Evolutionary conservation across 352 stramenopile genomes (phyloP).

Genomic region (Sclerospora graminicola): DNA sequence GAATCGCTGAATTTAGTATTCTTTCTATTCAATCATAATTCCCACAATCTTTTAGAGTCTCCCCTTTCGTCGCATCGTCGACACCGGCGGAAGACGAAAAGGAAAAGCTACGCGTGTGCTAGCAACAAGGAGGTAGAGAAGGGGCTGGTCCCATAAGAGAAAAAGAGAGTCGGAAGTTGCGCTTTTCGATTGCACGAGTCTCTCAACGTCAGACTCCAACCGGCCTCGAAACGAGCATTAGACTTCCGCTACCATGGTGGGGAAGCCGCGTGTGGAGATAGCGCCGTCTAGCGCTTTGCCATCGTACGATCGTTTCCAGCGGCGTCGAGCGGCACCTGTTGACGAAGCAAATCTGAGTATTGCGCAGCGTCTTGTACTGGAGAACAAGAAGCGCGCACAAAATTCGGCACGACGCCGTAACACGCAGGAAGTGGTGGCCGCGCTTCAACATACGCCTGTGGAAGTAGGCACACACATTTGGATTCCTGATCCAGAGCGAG

Average conservation of each 20-base stretch:
- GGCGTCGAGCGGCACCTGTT: conserved; percentile 38
- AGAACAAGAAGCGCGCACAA: conserved; percentile 71
- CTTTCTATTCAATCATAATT: no score
- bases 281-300: conserved; percentile 59
- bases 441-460: conserved; percentile 56
- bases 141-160: background rate
- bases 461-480: conserved; percentile 78
- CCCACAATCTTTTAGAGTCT: no score
- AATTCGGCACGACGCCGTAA: conserved; percentile 55
- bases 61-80: no score
- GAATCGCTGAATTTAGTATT: no score
- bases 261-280: conserved; percentile 47
- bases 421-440: conserved; percentile 54
- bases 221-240: no score
- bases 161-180: no score
- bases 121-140: background rate
- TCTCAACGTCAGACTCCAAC: no score
- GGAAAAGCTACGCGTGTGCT: background rate
- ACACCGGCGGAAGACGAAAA: no score
- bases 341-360: conserved; percentile 58
- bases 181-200: no score
- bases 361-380: conserved; percentile 72
- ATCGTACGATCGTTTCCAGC: conserved; percentile 73
- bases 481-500: conserved; percentile 70
- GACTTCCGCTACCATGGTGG: conserved; percentile 13